Evolutionary conservation across 164 flowering plant genomes (phyloP), one percentile per base, ranked within the genome.

Genomic region (Annona cherimola): DNA sequence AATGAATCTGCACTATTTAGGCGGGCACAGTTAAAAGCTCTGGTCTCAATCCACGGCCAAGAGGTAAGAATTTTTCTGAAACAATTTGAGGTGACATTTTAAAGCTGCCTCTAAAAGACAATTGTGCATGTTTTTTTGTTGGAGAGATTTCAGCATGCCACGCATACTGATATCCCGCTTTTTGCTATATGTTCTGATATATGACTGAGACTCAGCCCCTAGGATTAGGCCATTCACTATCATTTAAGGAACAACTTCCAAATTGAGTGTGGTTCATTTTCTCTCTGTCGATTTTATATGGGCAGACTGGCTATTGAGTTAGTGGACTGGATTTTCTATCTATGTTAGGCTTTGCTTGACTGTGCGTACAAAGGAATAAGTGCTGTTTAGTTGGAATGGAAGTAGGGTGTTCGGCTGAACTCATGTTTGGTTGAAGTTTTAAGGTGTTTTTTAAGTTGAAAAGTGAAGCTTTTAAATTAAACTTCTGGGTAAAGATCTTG

Each of bases 1-100:
- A 81, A 88, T 78, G 95, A 95, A 42, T 75, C 77, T 42, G 93
- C 90, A 50, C 79, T 95, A 26, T 95, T 95, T 80, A 87, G 99
- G 80, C 85, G 99, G 42, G 96, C 99, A 72, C 99, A 95, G 75
- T 73, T 95, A 57, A 95, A 95, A 84, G 99, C 92, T 42, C 94
- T 95, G 63, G 99, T 95, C 70, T 86, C 93, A 63, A 93, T 95
- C 74, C 99, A 95, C 71, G 35, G 98, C 78, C 83, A 85, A 80
- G 98, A 95, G 92, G 99, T 93, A 79, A 75, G 63, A 69, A 55
- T 73, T 18, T 45, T 44, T 55, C 35, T 39, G 60, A 55, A 63
- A 63, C 65, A 40, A 14, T 20, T 46, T 11, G 35, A 50, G 57
- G 8, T 0, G 57, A 61, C 62, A 35, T 42, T 39, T 67, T 11